Conservation (phyloP, 2,329 filamentous ascomycete species). For the Nemania sp. region DNA sequence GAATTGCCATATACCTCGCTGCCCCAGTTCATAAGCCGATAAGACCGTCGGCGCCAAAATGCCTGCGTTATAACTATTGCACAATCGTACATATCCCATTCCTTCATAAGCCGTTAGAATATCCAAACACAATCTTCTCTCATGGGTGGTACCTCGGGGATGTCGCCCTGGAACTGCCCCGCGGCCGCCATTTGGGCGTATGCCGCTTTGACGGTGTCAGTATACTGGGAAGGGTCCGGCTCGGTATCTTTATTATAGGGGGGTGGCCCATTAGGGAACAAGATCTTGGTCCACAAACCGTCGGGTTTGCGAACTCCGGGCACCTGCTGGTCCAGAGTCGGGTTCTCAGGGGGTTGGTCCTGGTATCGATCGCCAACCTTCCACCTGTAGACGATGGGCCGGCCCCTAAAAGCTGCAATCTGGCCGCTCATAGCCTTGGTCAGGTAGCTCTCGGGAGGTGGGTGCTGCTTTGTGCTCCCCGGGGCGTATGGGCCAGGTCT, state of each 20-base stretch:
- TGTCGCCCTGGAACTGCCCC: conserved; percentile 77
- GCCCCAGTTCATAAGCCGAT: conserved; percentile 8
- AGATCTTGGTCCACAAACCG: conserved; percentile 72
- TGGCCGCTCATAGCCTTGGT: conserved; percentile 57
- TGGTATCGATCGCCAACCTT: conserved; percentile 45
- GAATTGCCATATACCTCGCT: conserved; percentile 16
- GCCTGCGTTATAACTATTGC: conserved; percentile 2
- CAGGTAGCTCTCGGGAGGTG: conserved; percentile 59
- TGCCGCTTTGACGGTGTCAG: conserved; percentile 68
- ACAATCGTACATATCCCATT: conserved; percentile 16
- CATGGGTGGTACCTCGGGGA: conserved; percentile 83
- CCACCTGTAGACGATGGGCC: conserved; percentile 69
- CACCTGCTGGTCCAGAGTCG: conserved; percentile 39
- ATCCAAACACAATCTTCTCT: conserved; percentile 81
- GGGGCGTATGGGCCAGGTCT: conserved; percentile 58
- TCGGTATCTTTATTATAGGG: conserved; percentile 73
- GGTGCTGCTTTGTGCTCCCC: conserved; percentile 59
- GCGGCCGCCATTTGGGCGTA: conserved; percentile 74
- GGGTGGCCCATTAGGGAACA: conserved; percentile 79
- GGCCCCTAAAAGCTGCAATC: conserved; percentile 72
- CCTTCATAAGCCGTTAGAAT: conserved; percentile 62
- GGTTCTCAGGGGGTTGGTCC: conserved; percentile 32
- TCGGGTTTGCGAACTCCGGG: conserved; percentile 65
- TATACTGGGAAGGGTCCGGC: conserved; percentile 64
- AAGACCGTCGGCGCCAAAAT: conserved; percentile 19